Conservation (phyloP, 208 protist genomes). For the Leishmania mexicana region DNA sequence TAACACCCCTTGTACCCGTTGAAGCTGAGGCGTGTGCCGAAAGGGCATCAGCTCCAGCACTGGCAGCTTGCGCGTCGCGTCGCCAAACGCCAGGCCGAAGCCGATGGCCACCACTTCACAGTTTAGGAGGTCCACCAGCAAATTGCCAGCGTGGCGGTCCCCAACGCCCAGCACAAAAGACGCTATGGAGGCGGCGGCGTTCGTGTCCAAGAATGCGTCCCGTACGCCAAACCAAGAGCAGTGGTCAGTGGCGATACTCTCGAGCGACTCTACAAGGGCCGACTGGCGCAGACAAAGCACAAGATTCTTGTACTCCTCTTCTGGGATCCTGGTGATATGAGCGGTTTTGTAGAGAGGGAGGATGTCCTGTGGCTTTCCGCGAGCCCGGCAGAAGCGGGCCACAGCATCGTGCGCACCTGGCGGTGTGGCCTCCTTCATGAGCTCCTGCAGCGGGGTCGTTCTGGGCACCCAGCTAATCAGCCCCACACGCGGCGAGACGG, state of each 20-base stretch:
- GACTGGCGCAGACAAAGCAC: constrained; percentile 16
- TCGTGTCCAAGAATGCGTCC: constrained; percentile 61
- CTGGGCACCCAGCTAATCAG: constrained; percentile 91
- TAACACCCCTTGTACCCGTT: constrained; percentile 66
- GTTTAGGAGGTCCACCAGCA: constrained; percentile 67
- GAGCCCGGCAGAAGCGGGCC: not conserved
- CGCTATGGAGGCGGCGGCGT: constrained; percentile 68
- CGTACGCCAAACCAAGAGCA: constrained; percentile 76
- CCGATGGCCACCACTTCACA: constrained; percentile 94
- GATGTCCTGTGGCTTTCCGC: not conserved
- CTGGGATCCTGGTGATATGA: not conserved
- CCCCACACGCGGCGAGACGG: constrained; percentile 84
- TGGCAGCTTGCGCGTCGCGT: constrained; percentile 77
- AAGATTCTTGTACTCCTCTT: constrained; percentile 11
- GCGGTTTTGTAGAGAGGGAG: not conserved
- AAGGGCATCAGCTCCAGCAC: constrained; percentile 96
- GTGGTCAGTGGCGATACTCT: constrained; percentile 39
- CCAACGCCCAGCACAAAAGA: constrained; percentile 94
- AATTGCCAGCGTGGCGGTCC: constrained; percentile 94
- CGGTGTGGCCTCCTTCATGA: constrained; percentile 5
- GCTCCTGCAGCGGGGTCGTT: constrained; percentile 55
- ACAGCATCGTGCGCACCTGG: not conserved
- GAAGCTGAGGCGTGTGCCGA: constrained; percentile 89
- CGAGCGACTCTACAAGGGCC: constrained; percentile 21
- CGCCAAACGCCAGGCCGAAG: constrained; percentile 95